Percentiles rank a stretch among this genome's conserved stretches.
Conservation (phyloP, 2,329 filamentous ascomycete species). For the Cadophora malorum region DNA sequence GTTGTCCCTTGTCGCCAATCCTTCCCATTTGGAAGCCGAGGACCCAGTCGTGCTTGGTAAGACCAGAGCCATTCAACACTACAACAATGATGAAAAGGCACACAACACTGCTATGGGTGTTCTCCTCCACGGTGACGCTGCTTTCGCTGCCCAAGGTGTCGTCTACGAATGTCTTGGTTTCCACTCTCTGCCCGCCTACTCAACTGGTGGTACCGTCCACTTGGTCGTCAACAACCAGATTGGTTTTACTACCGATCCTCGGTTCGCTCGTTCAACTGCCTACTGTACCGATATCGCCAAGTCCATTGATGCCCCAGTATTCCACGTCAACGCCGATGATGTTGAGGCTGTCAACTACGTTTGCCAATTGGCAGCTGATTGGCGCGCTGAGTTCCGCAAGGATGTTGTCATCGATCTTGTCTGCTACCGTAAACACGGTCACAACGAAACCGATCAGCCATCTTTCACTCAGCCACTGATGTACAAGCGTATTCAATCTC, state of each 20-base stretch:
- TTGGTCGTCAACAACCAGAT: constrained; percentile 99
- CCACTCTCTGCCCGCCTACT: constrained; percentile 93
- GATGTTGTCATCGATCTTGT: constrained; percentile 98
- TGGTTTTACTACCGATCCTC: constrained; percentile 97
- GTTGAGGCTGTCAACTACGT: constrained; percentile 98
- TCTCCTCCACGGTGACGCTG: constrained; percentile 94
- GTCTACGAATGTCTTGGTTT: constrained; percentile 99
- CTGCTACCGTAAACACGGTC: constrained; percentile 98
- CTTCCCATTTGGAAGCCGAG: constrained; percentile 96
- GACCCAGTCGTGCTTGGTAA: constrained; percentile 98
- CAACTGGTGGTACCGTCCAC: constrained; percentile 96
- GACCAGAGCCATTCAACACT: constrained; percentile 97
- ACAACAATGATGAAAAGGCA: constrained; percentile 94
- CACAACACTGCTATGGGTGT: constrained; percentile 94
- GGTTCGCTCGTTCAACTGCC: constrained; percentile 94
- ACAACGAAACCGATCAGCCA: constrained; percentile 99
- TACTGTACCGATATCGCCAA: constrained; percentile 99
- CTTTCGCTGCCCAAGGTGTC: constrained; percentile 94
- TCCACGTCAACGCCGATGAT: constrained; percentile 99
- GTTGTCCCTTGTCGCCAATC: constrained; percentile 96
- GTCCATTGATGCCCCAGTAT: constrained; percentile 96
- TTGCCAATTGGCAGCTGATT: constrained; percentile 95
- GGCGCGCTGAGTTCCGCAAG: constrained; percentile 98
- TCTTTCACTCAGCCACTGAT: constrained; percentile 99
- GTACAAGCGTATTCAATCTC: constrained; percentile 95